Percentiles rank a stretch among this genome's conserved stretches.
phyloP scores from a whole-genome alignment of 129 eudicot genomes.

The Sambucus nigra region DNA sequence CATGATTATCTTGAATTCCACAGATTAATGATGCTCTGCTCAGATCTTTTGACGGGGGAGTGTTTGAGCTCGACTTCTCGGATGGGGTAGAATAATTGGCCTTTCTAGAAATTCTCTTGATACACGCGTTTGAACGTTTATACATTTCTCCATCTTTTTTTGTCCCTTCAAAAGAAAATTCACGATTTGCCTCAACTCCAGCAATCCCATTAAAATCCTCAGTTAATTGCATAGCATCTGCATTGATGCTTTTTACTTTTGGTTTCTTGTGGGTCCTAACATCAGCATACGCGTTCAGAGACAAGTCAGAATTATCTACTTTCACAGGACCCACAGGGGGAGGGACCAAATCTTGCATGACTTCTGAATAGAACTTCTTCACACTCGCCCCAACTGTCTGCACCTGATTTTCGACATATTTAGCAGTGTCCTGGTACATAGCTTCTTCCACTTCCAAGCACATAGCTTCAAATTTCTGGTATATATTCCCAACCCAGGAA shows the following conservation, averaged over 20 bases:
- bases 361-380: conserved; percentile 82
- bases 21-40: conserved; percentile 15
- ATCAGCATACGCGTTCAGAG: conserved; percentile 46
- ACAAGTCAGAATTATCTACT: conserved; percentile 36
- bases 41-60: conserved; percentile 28
- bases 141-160: not conserved
- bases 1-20: conserved; percentile 18
- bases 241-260: conserved; percentile 20
- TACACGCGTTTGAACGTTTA: conserved; percentile 7
- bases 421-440: conserved; percentile 80
- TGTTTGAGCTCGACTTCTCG: conserved; percentile 17
- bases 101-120: conserved; percentile 23
- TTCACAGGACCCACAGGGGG: conserved; percentile 41
- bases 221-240: conserved; percentile 9
- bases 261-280: conserved; percentile 28
- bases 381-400: conserved; percentile 76
- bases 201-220: conserved; percentile 11
- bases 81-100: conserved; percentile 7
- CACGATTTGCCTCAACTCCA: conserved; percentile 5
- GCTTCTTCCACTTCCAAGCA: conserved; percentile 90
- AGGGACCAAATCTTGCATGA: conserved; percentile 71
- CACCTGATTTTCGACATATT: conserved; percentile 84
- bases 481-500: conserved; percentile 75
- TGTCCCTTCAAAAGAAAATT: not conserved
- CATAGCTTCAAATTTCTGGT: conserved; percentile 80